Base-by-base conservation (phyloP, 2,329 filamentous ascomycete species). In the Penicillium rolfsii region DNA sequence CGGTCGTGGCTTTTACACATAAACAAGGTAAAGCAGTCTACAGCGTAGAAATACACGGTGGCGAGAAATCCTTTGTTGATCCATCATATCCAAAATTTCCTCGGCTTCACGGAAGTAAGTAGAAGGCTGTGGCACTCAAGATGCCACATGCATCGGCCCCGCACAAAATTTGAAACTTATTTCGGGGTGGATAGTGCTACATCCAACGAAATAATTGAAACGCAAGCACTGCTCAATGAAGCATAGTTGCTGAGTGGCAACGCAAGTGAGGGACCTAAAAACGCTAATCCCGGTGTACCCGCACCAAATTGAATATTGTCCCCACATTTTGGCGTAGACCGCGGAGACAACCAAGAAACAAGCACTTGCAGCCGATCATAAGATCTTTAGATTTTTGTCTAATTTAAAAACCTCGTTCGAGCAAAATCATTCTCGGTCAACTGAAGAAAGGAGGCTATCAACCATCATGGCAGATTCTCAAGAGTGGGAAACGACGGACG, bases 401-500 rank as follows among this genome's bases (percentile, higher is more conserved):
- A 52, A 12, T 9, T 36, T 16, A 28, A 36, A 22, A 5, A 36
- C 4, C 19, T n/a, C 16, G 26, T 26, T 2, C 30, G 16, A n/a
- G 3, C 9, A 55, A 9, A 26, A 4, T 35, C 24, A 2, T 5
- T 3, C 3, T 16, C 22, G 4, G 5, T 16, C 2, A 35, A 35
- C 5, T 8, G 1, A 22, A 22, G 19, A 36, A 9, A 16, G 11
- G 1, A 33, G 40, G 5, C 5, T 5, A 4, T 4, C 8, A 9
- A 9, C 6, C 19, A 26, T 8, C 1, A 45, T 46, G 38, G 9
- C 26, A 41, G 19, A 19, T 19, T 33, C 28, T 22, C 24, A 46
- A 26, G 43, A 63, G 16, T 67, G 56, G 40, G 64, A 67, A 33
- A 66, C 64, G 14, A 70, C 70, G 7, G 67, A 71, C 8, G 67